These are phyloP conservation scores for Candida ponderosae DNA, from an alignment of 805 yeast species.

Conservation along the genomic window DNA sequence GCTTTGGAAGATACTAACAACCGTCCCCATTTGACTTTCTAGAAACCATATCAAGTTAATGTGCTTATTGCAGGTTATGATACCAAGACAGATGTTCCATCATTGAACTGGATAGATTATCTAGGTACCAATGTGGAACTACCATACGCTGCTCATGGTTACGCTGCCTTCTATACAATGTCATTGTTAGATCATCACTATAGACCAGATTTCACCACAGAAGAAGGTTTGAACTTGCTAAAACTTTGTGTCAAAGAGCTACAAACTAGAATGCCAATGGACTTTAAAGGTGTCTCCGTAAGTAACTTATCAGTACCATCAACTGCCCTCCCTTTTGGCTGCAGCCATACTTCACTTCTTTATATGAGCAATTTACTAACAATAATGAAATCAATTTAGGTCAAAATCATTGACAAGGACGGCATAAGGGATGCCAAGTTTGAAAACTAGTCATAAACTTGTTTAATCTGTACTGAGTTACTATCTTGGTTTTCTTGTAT, in stretches of 20 bases:
- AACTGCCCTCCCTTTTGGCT: too few relatives aligned
- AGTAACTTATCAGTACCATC: slow-evolving; percentile 4
- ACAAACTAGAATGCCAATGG: slow-evolving; percentile 81
- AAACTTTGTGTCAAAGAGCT: slow-evolving; percentile 72
- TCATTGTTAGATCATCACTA: slow-evolving; percentile 89
- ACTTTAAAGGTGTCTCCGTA: slow-evolving; percentile 76
- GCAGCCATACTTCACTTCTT: too few relatives aligned
- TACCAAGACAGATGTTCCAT: slow-evolving; percentile 46
- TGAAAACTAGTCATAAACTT: background rate
- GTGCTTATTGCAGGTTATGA: slow-evolving; percentile 85
- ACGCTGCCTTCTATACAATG: slow-evolving; percentile 92
- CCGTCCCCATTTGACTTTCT: background rate
- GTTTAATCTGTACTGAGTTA: background rate
- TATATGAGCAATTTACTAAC: slow-evolving; percentile 5
- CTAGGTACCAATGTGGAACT: slow-evolving; percentile 84
- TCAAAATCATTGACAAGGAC: slow-evolving; percentile 59
- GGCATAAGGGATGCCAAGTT: slow-evolving; percentile 40
- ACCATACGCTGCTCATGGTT: slow-evolving; percentile 98
- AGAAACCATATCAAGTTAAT: slow-evolving; percentile 90
- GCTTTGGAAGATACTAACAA: background rate
- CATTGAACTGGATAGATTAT: slow-evolving; percentile 85
- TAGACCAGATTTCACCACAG: slow-evolving; percentile 62
- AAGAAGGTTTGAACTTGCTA: slow-evolving; percentile 73
- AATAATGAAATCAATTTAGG: slow-evolving; percentile 15
- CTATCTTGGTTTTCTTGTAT: too few relatives aligned